Conservation (phyloP, 768 basidiomycete species). For the Pleurotus citrinopileatus region DNA sequence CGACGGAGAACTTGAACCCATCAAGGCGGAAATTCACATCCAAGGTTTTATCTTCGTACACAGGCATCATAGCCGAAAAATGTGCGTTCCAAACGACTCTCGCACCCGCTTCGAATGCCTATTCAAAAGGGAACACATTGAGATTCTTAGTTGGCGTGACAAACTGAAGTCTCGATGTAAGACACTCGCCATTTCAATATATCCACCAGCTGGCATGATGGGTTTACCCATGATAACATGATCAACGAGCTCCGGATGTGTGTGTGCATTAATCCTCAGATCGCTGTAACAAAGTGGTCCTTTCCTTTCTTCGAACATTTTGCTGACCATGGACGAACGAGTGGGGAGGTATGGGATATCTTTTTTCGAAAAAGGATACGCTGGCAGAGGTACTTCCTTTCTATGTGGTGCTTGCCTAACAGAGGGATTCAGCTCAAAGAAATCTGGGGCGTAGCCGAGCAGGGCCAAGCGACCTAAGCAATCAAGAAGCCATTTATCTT, state of each 20-base stretch:
- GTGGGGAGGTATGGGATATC: background rate
- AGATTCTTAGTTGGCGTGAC: background rate
- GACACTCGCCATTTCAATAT: conserved; percentile 24
- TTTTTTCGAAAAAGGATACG: background rate
- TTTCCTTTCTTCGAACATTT: background rate
- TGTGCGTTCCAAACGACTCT: no score
- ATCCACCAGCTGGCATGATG: conserved; percentile 41
- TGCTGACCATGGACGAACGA: background rate
- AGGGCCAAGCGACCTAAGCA: background rate
- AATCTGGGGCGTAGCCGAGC: background rate
- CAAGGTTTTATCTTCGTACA: no score
- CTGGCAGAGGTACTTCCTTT: background rate
- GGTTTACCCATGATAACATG: conserved; percentile 38
- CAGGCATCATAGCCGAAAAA: no score
- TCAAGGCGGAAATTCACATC: no score
- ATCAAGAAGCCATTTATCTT: background rate
- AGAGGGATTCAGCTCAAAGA: background rate
- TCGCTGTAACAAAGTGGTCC: background rate
- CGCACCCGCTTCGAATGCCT: no score
- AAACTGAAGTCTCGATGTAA: conserved; percentile 5
- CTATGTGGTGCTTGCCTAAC: background rate
- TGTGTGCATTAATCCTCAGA: conserved; percentile 10
- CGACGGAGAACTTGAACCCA: no score
- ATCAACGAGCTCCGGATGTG: conserved; percentile 33
- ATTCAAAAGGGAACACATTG: no score